These are phyloP conservation scores for Xylariaceae sp. DNA, from an alignment of 2,329 filamentous ascomycete species.

Conservation along the genomic window DNA sequence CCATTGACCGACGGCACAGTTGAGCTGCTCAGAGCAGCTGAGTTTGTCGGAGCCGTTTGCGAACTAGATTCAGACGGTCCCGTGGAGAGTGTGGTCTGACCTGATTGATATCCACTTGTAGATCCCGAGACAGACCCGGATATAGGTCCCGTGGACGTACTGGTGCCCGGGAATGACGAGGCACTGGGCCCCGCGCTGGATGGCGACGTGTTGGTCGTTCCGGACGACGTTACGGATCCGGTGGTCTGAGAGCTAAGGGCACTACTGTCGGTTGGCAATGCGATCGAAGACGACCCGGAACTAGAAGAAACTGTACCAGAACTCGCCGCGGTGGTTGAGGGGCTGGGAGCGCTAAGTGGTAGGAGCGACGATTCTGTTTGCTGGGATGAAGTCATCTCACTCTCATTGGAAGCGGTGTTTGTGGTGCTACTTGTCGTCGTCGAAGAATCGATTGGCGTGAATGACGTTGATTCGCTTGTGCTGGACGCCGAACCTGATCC, in stretches of 20 bases:
- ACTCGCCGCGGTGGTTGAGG: neutral
- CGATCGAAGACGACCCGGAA: neutral
- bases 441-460: slow-evolving; percentile 20
- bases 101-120: slow-evolving; percentile 1
- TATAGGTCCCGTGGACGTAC: neutral
- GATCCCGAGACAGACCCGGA: neutral
- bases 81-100: neutral
- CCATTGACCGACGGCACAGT: slow-evolving; percentile 1
- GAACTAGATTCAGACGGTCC: slow-evolving; percentile 1
- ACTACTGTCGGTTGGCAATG: neutral
- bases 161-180: neutral
- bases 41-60: slow-evolving; percentile 8
- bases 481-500: neutral
- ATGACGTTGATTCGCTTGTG: slow-evolving; percentile 11
- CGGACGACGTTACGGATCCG: slow-evolving; percentile 2
- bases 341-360: neutral
- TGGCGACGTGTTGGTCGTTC: slow-evolving; percentile 8
- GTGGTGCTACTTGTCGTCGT: slow-evolving; percentile 9
- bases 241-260: neutral
- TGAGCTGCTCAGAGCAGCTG: slow-evolving; percentile 12
- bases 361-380: slow-evolving; percentile 5
- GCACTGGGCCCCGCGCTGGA: slow-evolving; percentile 1
- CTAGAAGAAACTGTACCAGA: neutral
- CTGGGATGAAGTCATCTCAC: slow-evolving; percentile 6
- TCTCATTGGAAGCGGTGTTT: slow-evolving; percentile 4